phyloP scores from a whole-genome alignment of 371 early-diverging fungal species.

The Mucor ambiguus region DNA sequence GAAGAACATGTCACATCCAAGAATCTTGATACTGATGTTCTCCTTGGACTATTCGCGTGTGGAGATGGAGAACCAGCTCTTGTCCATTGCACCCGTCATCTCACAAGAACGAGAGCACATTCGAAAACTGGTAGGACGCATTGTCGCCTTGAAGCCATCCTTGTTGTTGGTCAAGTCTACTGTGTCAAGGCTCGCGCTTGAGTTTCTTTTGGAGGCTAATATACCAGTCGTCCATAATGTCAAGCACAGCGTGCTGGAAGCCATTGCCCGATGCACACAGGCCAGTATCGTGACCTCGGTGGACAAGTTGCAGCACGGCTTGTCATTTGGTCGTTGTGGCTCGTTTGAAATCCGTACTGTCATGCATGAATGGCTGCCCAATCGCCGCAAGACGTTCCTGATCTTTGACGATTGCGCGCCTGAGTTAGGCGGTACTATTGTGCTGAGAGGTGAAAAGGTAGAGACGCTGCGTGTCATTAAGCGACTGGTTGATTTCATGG shows the following conservation, averaged over 20 bases:
- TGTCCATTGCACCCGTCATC: slow-evolving; percentile 80
- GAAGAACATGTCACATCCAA: slow-evolving; percentile 64
- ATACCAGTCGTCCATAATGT: slow-evolving; percentile 87
- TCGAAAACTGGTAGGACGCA: slow-evolving; percentile 76
- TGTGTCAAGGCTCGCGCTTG: slow-evolving; percentile 85
- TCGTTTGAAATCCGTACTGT: slow-evolving; percentile 79
- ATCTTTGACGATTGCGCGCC: slow-evolving; percentile 86
- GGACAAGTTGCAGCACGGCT: slow-evolving; percentile 73
- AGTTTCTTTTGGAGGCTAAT: slow-evolving; percentile 75
- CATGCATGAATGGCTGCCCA: slow-evolving; percentile 53
- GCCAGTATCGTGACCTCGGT: slow-evolving; percentile 85
- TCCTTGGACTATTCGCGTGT: slow-evolving; percentile 87
- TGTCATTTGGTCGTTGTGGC: slow-evolving; percentile 84
- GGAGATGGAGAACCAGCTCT: slow-evolving; percentile 78
- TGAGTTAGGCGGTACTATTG: slow-evolving; percentile 85
- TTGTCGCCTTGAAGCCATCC: slow-evolving; percentile 78
- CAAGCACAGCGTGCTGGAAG: slow-evolving; percentile 81
- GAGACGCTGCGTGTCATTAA: slow-evolving; percentile 74
- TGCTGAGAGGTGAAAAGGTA: slow-evolving; percentile 80
- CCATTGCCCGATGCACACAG: slow-evolving; percentile 84
- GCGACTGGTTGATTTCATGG: slow-evolving; percentile 77
- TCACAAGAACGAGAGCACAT: slow-evolving; percentile 87
- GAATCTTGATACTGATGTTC: slow-evolving; percentile 86
- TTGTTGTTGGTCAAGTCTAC: slow-evolving; percentile 83
- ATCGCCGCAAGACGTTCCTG: slow-evolving; percentile 78